Conservation (phyloP, 805 yeast genomes). For the Nakazawaea sp. region DNA sequence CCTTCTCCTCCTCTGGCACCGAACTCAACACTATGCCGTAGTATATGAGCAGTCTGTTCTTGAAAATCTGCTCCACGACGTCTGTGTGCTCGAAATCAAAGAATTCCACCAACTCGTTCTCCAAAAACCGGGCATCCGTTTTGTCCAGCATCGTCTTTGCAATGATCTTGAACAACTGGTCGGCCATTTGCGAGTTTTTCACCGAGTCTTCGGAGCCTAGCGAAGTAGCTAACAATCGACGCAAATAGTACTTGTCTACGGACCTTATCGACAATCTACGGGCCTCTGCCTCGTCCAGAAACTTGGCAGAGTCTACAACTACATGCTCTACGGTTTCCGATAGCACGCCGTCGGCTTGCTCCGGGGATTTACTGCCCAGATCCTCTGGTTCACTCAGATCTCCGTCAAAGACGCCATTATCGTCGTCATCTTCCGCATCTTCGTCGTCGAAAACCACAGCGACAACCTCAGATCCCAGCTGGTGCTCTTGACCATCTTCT, state of each 20-base stretch:
- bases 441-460: constrained; percentile 39
- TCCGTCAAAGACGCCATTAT: too few relatives aligned
- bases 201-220: constrained; percentile 30
- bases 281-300: not conserved
- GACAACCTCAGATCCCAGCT: constrained; percentile 29
- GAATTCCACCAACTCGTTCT: constrained; percentile 43
- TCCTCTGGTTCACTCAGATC: too few relatives aligned
- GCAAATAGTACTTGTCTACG: constrained; percentile 42
- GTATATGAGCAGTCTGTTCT: constrained; percentile 29
- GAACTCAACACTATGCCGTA: constrained; percentile 21
- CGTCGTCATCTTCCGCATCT: constrained; percentile 26
- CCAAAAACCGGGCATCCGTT: constrained; percentile 36
- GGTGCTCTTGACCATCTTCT: constrained; percentile 14
- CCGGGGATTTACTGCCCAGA: too few relatives aligned
- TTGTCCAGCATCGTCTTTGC: constrained; percentile 20
- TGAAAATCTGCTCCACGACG: constrained; percentile 39
- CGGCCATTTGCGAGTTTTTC: constrained; percentile 27
- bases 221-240: constrained; percentile 35
- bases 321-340: constrained; percentile 15
- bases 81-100: constrained; percentile 46
- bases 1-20: constrained; percentile 23
- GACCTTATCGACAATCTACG: constrained; percentile 12
- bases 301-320: constrained; percentile 20
- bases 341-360: not conserved
- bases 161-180: constrained; percentile 33